Evolutionary conservation across 2,329 filamentous ascomycete species (phyloP), one percentile per base, ranked within the genome.

Genomic region (Beauveria bassiana): DNA sequence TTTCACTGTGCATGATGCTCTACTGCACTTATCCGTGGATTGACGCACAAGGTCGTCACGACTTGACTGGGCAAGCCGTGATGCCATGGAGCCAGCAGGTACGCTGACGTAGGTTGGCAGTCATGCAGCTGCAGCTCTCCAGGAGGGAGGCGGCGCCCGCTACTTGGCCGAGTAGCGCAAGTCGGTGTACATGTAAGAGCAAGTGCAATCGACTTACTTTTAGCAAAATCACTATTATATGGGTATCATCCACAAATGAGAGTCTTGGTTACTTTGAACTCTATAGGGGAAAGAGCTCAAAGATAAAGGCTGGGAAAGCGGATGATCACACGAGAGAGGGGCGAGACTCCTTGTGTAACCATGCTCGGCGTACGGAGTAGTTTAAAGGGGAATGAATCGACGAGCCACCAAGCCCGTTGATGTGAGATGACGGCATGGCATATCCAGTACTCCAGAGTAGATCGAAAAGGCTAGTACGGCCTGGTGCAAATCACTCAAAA

Each of bases 71-170:
- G 38, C 26, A 45, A 51, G 47, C 34, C 47, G 42, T 22, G 18
- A 43, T 38, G 38, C 7, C 38, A 43, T 10, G 12, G n/a, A 26
- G n/a, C 34, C n/a, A 18, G 54, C 22, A 46, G 45, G 38, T 38
- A 51, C 34, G 57, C 52, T 59, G 57, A 59, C 57, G 57, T 59
- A 38, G 57, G 31, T 45, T 51, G 47, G 47, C 57, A 26, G 46
- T 46, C 56, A 59, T 59, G 56, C 56, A 59, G 56, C 34, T 18
- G 34, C 45, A 22, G 31, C 46, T 34, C 38, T 34, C 16, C 16
- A 45, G 12, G 16, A 45, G 38, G 38, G 16, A 45, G 38, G 38
- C 57, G 16, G 42, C 46, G 57, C 26, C 47, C 43, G 47, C 26
- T 40, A 45, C 47, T 47, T 34, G 57, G 7, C 40, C 28, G 5